These are phyloP conservation scores for Areca catechu DNA, from an alignment of 176 grass and related monocot species.

Conservation along the genomic window DNA sequence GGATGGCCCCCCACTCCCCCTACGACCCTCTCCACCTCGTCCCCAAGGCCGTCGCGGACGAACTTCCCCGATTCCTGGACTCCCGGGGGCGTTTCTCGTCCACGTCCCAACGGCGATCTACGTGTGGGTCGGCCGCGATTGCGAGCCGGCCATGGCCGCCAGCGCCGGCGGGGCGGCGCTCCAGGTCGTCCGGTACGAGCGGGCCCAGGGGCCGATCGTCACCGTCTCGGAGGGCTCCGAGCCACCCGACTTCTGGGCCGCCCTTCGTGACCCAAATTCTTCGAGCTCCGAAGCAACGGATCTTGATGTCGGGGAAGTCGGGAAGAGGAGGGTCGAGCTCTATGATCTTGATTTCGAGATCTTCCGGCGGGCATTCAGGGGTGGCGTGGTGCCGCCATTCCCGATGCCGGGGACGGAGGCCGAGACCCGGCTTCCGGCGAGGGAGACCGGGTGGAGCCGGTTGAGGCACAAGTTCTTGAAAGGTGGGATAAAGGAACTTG, in stretches of 20 bases:
- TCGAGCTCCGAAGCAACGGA: not conserved
- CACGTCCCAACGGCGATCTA: conserved; percentile 30
- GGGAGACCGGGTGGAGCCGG: conserved; percentile 14
- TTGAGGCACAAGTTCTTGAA: conserved; percentile 10
- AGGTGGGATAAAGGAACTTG: conserved; percentile 1
- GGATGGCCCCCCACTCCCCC: conserved; percentile 40
- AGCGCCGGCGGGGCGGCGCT: conserved; percentile 18
- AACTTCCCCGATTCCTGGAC: conserved; percentile 18
- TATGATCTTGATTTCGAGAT: conserved; percentile 54
- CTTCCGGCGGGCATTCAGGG: conserved; percentile 29
- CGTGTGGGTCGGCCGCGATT: conserved; percentile 33
- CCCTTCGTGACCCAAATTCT: conserved; percentile 4
- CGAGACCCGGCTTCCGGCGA: not conserved
- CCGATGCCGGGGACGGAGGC: not conserved
- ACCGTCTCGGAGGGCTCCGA: conserved; percentile 34
- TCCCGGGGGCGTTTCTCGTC: conserved; percentile 35
- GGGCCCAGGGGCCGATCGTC: conserved; percentile 30
- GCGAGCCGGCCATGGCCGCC: conserved; percentile 28
- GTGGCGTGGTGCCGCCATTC: not conserved
- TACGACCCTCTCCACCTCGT: conserved; percentile 39
- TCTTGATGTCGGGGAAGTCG: conserved; percentile 11
- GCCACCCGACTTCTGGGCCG: conserved; percentile 26
- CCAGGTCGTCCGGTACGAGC: conserved; percentile 39
- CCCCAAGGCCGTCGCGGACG: conserved; percentile 20
- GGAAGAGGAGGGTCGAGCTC: conserved; percentile 39